Evolutionary conservation across 441 rosid species (phyloP), one percentile per base, ranked within the genome.

Genomic region (Gossypium davidsonii): DNA sequence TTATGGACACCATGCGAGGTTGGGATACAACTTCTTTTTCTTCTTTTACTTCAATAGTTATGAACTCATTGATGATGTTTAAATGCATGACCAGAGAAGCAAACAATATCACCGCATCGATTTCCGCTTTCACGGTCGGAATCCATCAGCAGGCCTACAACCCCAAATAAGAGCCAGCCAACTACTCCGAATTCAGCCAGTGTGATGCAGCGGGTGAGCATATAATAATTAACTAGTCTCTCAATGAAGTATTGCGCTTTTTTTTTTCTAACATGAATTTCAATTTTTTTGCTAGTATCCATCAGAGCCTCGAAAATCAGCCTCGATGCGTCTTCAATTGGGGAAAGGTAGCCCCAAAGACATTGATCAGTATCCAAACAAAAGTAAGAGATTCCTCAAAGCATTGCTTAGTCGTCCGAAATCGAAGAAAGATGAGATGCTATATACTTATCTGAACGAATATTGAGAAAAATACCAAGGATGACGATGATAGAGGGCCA

Each of bases 321-420:
- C 86, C 70, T 94, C 97, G 1, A 88, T 88, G 87, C 88, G 85
- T 2, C 56, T 89, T 17, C 90, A 78, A n/a, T 74, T 87, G 0
- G 92, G 85, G 56, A 87, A 78, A 85, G 90, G 81, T 62, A 80
- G 67, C 76, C 66, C 77, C n/a, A 91, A 81, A 81, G 90, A 86
- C 48, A 56, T 77, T 26, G 95, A 90, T 67, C 97, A 85, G 34
- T 68, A 79, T 69, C 97, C 91, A 6, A 90, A 95, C 83, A 94
- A 92, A 82, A 89, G 98, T 72, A 94, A 94, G 79, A 87, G 94
- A 14, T 87, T 94, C 26, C 97, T 94, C 70, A 92, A 90, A 81
- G 90, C 98, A 26, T 83, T 94, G 79, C 97, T 94, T 63, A 94
- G 94, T 78, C 87, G 97, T 55, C 97, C 97, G 67, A 94, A 92